These are phyloP conservation scores for Spinacia oleracea DNA, from an alignment of 179 eudicot genomes.

Conservation along the genomic window DNA sequence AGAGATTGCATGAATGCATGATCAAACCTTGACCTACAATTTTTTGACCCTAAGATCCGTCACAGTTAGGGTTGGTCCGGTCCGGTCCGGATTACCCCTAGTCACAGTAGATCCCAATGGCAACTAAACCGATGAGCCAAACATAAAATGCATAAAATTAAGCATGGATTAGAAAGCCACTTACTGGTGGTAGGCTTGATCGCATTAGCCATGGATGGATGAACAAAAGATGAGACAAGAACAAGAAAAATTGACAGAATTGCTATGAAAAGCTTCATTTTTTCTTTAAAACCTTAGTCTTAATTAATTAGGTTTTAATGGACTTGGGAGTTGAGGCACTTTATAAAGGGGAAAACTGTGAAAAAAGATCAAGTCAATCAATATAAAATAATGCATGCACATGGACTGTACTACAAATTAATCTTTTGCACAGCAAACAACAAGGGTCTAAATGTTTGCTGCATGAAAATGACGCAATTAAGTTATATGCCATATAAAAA, in stretches of 20 bases:
- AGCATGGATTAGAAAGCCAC: not conserved
- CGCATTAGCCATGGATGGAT: slow-evolving; percentile 19
- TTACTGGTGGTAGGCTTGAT: slow-evolving; percentile 6
- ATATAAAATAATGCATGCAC: not conserved
- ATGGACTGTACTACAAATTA: not conserved
- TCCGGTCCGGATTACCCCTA: too few species aligned
- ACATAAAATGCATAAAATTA: not conserved
- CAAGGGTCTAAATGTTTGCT: not conserved
- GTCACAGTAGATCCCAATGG: too few species aligned
- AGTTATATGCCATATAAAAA: too few species aligned
- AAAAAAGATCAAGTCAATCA: not conserved
- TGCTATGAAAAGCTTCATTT: slow-evolving; percentile 34
- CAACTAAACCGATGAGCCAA: too few species aligned
- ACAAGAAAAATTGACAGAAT: slow-evolving; percentile 26
- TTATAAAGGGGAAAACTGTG: not conserved
- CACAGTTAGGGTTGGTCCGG: too few species aligned
- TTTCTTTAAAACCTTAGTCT: not conserved
- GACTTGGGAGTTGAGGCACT: not conserved
- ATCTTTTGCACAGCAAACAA: not conserved
- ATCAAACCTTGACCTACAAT: too few species aligned
- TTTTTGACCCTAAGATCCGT: too few species aligned
- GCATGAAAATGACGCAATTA: not conserved
- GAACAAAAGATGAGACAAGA: slow-evolving; percentile 26
- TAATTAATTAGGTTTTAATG: not conserved
- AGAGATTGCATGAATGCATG: too few species aligned